These are phyloP conservation scores for Epicoccum sorghinum DNA, from an alignment of 2,329 filamentous ascomycete species.

Conservation along the genomic window DNA sequence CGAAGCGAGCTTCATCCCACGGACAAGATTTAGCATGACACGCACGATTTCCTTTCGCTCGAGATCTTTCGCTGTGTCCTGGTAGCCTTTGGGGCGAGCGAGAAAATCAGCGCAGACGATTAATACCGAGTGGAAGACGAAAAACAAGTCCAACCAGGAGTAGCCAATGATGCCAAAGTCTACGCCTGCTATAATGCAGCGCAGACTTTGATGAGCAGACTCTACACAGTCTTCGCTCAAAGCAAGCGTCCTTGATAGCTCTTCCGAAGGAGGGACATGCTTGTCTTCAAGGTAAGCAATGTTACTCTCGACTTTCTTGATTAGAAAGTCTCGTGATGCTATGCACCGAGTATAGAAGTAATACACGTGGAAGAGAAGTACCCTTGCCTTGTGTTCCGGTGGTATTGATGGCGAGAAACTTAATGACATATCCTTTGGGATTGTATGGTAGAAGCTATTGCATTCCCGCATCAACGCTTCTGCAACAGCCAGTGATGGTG, in stretches of 20 bases:
- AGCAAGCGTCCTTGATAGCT: conserved; percentile 20
- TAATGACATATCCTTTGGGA: conserved; percentile 21
- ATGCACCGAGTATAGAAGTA: conserved; percentile 34
- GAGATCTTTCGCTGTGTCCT: conserved; percentile 25
- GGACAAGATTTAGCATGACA: conserved; percentile 23
- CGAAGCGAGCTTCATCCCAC: conserved; percentile 25
- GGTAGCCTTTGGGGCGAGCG: conserved; percentile 26
- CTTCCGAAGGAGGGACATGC: conserved; percentile 9
- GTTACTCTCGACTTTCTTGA: conserved; percentile 32
- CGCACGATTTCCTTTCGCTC: conserved; percentile 31
- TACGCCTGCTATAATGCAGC: conserved; percentile 26
- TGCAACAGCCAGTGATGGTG: conserved; percentile 26
- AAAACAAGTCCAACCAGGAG: conserved; percentile 32
- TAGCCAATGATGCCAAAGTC: conserved; percentile 26
- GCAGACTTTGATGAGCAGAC: conserved; percentile 30
- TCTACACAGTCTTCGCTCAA: conserved; percentile 37
- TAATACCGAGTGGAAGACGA: conserved; percentile 33
- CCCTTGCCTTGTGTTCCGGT: conserved; percentile 19
- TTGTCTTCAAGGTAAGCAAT: conserved; percentile 23
- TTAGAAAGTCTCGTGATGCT: conserved; percentile 30
- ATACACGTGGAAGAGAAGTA: conserved; percentile 30
- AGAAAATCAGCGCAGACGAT: conserved; percentile 38
- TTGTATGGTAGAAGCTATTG: conserved; percentile 21
- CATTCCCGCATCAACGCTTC: conserved; percentile 29
- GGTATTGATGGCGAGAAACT: conserved; percentile 14